Percentiles rank a stretch among this genome's conserved stretches.
Evolutionary conservation across 1,284 basidiomycete genomes (phyloP).

Genomic region (Heimioporus retisporus): DNA sequence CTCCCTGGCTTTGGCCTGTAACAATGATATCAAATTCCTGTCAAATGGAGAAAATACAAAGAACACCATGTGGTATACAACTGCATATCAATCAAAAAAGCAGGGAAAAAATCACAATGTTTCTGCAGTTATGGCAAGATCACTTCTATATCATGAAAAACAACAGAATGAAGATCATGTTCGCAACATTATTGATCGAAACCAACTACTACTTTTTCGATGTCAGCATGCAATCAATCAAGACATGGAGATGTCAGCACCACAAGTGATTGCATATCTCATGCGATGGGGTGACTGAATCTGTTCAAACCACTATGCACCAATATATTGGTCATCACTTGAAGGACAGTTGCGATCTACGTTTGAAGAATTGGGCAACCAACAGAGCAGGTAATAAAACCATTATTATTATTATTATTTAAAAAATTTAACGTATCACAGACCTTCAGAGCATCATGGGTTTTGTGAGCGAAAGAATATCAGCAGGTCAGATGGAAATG

Average conservation of each 20-base stretch:
- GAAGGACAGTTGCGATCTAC: not conserved
- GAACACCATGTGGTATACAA: constrained; percentile 37
- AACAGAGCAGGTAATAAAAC: no score
- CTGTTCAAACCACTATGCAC: constrained; percentile 11
- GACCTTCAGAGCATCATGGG: no score
- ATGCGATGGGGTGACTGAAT: constrained; percentile 11
- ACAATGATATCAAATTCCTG: constrained; percentile 44
- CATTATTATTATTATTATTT: no score
- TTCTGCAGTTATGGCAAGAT: constrained; percentile 12
- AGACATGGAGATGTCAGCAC: constrained; percentile 13
- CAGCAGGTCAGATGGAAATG: no score
- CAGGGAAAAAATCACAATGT: constrained; percentile 32
- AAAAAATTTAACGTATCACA: no score
- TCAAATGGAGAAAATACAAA: constrained; percentile 39
- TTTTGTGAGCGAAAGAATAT: no score
- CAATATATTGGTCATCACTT: constrained; percentile 14
- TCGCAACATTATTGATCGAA: not conserved
- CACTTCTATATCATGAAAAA: not conserved
- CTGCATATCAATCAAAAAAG: constrained; percentile 42
- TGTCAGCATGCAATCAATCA: constrained; percentile 14
- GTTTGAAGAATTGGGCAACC: no score
- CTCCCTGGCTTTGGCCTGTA: constrained; percentile 21
- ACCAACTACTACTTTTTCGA: constrained; percentile 4
- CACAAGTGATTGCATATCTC: constrained; percentile 12
- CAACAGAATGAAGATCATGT: not conserved